A percentile compares a stretch with the other conserved stretches of the same genome.
Evolutionary conservation across 352 stramenopile genomes (phyloP).

Genomic region (Phytophthora rubi): DNA sequence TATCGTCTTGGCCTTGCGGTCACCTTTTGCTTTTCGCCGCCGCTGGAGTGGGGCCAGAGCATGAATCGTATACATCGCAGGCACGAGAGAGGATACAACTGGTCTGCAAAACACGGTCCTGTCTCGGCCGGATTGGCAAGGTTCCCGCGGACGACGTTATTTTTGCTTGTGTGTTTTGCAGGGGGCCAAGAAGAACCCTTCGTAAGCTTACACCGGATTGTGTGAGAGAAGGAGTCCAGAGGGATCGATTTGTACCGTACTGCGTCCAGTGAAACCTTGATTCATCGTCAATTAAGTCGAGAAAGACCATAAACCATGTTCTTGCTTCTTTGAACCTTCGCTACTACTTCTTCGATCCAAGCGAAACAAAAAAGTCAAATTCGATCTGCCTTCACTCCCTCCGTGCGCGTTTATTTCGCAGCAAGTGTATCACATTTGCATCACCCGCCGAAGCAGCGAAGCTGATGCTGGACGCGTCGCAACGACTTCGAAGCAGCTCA

Average conservation of each 20-base stretch:
- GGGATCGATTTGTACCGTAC: no score
- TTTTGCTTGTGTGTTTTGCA: neutral
- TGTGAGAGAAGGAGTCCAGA: no score
- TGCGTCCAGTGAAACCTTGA: no score
- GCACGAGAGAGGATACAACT: neutral
- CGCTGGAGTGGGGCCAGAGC: neutral
- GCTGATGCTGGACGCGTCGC: constrained; percentile 4
- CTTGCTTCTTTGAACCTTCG: neutral
- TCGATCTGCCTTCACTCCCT: constrained; percentile 3
- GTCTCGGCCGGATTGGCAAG: neutral
- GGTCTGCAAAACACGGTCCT: neutral
- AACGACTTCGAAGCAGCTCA: constrained; percentile 12
- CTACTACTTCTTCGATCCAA: neutral
- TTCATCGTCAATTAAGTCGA: no score
- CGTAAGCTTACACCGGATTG: neutral
- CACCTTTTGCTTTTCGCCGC: neutral
- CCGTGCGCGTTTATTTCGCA: constrained; percentile 16
- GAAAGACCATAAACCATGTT: no score
- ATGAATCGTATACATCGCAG: neutral
- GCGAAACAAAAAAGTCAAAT: neutral
- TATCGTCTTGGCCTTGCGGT: neutral
- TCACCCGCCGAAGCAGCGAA: constrained; percentile 21
- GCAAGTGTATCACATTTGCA: constrained; percentile 4
- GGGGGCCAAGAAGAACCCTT: neutral
- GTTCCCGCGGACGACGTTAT: neutral